phyloP scores from a whole-genome alignment of 2,329 filamentous ascomycete genomes.

The Aspergillus udagawae region DNA sequence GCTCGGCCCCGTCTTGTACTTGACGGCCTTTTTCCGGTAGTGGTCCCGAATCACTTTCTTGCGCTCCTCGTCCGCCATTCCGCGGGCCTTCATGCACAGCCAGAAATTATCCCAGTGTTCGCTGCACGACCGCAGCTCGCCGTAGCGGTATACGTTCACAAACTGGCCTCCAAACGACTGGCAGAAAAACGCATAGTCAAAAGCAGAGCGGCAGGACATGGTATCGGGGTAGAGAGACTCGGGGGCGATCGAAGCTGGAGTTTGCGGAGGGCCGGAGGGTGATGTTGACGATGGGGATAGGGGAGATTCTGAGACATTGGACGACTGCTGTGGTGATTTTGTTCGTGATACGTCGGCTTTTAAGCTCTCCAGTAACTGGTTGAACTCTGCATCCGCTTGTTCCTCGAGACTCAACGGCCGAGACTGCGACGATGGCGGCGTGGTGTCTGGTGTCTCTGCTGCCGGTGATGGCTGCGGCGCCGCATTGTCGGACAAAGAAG shows the following conservation, averaged over 20 bases:
- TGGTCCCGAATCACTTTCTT: constrained; percentile 60
- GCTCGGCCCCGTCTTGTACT: constrained; percentile 65
- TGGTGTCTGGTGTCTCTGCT: constrained; percentile 10
- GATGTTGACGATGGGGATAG: constrained; percentile 7
- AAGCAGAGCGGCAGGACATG: constrained; percentile 86
- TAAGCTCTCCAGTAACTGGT: constrained; percentile 50
- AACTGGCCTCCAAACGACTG: constrained; percentile 88
- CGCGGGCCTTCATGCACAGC: constrained; percentile 89
- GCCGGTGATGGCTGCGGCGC: neutral
- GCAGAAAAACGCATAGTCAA: constrained; percentile 93
- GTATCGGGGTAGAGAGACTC: constrained; percentile 70
- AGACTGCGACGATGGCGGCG: constrained; percentile 18
- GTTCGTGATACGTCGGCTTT: constrained; percentile 30
- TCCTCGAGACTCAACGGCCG: constrained; percentile 40
- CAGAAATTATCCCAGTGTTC: constrained; percentile 93
- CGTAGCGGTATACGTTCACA: constrained; percentile 85
- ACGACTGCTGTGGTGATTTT: constrained; percentile 6
- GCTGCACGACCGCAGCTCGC: constrained; percentile 68
- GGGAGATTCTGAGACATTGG: constrained; percentile 6
- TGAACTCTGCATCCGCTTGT: constrained; percentile 53
- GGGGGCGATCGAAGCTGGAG: constrained; percentile 47
- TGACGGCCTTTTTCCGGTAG: constrained; percentile 63
- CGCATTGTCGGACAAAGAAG: constrained; percentile 1
- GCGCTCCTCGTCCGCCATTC: constrained; percentile 56
- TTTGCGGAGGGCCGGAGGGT: constrained; percentile 8